Evolutionary conservation across 83 land plant species (phyloP).

Genomic region (Picea mariana): DNA sequence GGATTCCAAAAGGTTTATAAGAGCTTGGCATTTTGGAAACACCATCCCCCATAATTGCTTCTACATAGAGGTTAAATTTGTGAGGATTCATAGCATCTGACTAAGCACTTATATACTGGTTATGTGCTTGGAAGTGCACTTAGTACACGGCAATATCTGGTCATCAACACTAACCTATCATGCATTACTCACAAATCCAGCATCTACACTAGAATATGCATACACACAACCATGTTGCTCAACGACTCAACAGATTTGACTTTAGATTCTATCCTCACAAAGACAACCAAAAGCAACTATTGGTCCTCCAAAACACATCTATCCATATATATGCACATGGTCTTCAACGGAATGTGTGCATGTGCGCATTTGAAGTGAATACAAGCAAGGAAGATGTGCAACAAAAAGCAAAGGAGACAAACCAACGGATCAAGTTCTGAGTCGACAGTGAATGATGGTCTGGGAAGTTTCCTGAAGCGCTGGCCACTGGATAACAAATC

Average conservation of each 20-base stretch:
- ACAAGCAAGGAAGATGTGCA: background rate
- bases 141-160: background rate
- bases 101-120: background rate
- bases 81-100: background rate
- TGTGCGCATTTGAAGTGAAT: background rate
- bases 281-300: background rate
- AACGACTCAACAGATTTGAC: background rate
- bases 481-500: conserved; percentile 27
- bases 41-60: background rate
- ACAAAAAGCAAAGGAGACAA: conserved; percentile 12
- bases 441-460: conserved; percentile 28
- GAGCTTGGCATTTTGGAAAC: background rate
- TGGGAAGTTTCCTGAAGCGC: conserved; percentile 58
- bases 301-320: background rate
- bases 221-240: background rate
- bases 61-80: background rate
- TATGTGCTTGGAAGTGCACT: background rate
- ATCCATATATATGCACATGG: background rate
- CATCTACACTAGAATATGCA: background rate
- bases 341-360: background rate
- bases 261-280: background rate
- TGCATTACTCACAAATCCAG: background rate
- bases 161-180: background rate
- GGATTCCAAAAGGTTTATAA: background rate
- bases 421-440: conserved; percentile 63